Percentiles rank a stretch among this genome's conserved stretches.
Conservation (phyloP, 2,329 filamentous ascomycete genomes). For the Dryadomyces quercivorus region DNA sequence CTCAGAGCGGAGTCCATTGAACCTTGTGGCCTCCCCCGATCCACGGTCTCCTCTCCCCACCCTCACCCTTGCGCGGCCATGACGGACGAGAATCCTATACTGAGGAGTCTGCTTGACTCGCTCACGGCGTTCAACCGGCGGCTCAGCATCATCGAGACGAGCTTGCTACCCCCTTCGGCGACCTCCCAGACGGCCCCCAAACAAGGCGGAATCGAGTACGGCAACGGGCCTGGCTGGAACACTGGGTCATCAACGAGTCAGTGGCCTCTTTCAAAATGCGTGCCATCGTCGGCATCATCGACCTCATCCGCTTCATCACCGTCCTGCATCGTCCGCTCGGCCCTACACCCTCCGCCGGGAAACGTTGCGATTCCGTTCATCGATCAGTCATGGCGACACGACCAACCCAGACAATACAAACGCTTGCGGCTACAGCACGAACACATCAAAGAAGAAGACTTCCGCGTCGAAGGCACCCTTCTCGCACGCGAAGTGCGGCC, state of each 20-base stretch:
- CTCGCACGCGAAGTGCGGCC: background rate
- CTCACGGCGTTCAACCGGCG: constrained; percentile 19
- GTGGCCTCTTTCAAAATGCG: background rate
- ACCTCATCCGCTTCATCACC: background rate
- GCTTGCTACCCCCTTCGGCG: background rate
- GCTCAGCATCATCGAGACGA: constrained; percentile 17
- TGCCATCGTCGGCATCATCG: background rate
- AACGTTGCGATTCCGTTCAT: background rate
- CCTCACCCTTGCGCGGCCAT: background rate
- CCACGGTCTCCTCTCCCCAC: background rate
- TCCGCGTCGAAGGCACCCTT: background rate
- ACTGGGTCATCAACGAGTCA: background rate
- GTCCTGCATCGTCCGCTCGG: background rate
- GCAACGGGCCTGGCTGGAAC: background rate
- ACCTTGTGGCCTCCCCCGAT: background rate
- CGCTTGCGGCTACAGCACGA: background rate
- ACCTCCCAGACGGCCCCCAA: background rate
- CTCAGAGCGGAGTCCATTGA: background rate
- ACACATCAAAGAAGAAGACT: background rate
- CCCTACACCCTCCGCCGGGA: background rate
- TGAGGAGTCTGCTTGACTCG: constrained; percentile 15
- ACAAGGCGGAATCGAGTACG: constrained; percentile 1
- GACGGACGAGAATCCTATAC: constrained; percentile 8
- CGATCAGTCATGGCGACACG: background rate
- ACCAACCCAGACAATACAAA: background rate